Conservation (phyloP, 1,284 basidiomycete genomes). For the Trametes sp. region DNA sequence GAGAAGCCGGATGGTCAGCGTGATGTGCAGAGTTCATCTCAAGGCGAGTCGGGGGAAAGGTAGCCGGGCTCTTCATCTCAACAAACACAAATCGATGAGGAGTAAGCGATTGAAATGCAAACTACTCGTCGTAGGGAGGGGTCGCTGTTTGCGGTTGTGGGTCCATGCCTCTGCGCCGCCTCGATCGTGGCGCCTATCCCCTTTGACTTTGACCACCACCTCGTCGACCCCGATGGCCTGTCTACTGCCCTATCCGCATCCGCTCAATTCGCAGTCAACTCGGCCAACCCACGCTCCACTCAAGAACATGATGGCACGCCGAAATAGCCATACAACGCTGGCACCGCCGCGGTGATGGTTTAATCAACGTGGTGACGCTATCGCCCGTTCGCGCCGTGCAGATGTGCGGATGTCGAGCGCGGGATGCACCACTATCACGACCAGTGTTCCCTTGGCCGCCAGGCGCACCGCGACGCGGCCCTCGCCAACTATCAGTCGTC, state of each 20-base stretch:
- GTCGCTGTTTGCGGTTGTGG: constrained; percentile 22
- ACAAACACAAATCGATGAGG: too few species aligned
- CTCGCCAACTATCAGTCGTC: constrained; percentile 4
- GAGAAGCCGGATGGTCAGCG: background rate
- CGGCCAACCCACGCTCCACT: too few species aligned
- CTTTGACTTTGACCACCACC: background rate
- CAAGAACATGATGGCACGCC: background rate
- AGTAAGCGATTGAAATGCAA: too few species aligned
- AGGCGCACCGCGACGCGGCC: constrained; percentile 5
- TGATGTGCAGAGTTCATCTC: background rate
- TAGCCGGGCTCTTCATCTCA: too few species aligned
- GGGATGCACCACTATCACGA: background rate
- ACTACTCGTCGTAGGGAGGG: too few species aligned
- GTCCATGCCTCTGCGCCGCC: constrained; percentile 8
- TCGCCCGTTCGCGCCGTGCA: background rate
- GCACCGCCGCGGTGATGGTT: constrained; percentile 17
- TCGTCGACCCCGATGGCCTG: background rate
- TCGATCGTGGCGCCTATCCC: background rate
- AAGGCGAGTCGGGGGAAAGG: background rate
- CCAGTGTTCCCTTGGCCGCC: constrained; percentile 10
- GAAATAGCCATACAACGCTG: background rate
- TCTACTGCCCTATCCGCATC: background rate
- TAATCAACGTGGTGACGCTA: constrained; percentile 7
- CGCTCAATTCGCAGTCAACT: background rate
- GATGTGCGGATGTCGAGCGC: constrained; percentile 3